phyloP scores from a whole-genome alignment of 441 rosid genomes.

The Gossypium aridum region DNA sequence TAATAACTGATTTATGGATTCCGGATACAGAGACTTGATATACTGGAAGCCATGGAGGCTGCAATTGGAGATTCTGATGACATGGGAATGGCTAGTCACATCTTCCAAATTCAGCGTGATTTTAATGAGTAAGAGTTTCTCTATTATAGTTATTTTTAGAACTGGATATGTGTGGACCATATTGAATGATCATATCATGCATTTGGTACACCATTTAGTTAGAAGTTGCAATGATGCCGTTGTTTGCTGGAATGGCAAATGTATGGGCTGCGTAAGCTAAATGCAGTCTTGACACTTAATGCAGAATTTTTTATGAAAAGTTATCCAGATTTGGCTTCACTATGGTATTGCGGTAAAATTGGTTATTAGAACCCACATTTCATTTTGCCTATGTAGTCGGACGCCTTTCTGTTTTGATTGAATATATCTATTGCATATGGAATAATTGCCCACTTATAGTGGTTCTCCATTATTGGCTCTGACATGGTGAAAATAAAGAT shows the following conservation, averaged over 20 bases:
- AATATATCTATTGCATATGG: background rate
- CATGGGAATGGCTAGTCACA: constrained; percentile 24
- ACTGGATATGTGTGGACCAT: background rate
- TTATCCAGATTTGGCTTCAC: background rate
- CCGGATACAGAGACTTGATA: constrained; percentile 54
- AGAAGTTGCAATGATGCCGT: background rate
- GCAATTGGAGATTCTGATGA: constrained; percentile 39
- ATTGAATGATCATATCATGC: background rate
- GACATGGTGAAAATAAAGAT: background rate
- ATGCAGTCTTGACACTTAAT: background rate
- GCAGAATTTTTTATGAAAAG: too few relatives aligned
- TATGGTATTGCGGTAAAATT: background rate
- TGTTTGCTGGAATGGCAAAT: background rate
- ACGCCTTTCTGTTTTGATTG: background rate
- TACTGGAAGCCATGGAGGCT: constrained; percentile 71
- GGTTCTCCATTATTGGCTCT: background rate
- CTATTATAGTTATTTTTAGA: background rate
- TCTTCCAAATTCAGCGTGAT: constrained; percentile 61
- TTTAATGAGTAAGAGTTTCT: constrained; percentile 64
- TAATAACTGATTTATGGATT: constrained; percentile 15
- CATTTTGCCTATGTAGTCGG: background rate
- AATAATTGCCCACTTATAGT: background rate
- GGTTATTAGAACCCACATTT: background rate
- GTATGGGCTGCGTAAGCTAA: background rate
- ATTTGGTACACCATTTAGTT: background rate